Conservation (phyloP, 2,329 filamentous ascomycete species). For the Trichoderma atroviride region DNA sequence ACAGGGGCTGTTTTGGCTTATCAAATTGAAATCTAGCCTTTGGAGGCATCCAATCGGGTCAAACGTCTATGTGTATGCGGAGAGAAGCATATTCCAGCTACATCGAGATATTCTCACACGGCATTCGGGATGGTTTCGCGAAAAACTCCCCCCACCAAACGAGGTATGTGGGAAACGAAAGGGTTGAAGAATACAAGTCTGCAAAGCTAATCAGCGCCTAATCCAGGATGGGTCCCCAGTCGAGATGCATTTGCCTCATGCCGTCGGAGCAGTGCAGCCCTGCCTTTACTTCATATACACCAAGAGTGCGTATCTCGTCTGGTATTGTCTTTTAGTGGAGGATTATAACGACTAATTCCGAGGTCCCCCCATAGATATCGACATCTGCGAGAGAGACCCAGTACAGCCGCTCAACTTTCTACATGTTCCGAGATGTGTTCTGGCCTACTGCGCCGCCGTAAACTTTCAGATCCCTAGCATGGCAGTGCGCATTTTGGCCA, state of each 20-base stretch:
- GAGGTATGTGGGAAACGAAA: slow-evolving; percentile 30
- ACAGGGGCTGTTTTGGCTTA: neutral
- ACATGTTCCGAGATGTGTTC: slow-evolving; percentile 39
- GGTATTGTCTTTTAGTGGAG: neutral
- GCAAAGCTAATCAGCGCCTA: neutral
- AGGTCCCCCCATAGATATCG: slow-evolving; percentile 31
- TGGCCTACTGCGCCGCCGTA: slow-evolving; percentile 40
- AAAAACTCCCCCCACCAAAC: slow-evolving; percentile 38
- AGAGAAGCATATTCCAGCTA: slow-evolving; percentile 33
- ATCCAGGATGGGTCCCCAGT: slow-evolving; percentile 37
- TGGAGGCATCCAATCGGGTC: slow-evolving; percentile 40
- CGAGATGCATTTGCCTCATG: slow-evolving; percentile 33
- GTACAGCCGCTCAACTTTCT: slow-evolving; percentile 33
- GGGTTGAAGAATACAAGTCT: neutral
- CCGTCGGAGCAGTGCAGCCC: slow-evolving; percentile 35
- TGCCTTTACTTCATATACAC: slow-evolving; percentile 44
- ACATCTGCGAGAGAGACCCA: slow-evolving; percentile 36
- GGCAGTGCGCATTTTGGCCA: slow-evolving; percentile 34
- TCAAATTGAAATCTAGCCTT: slow-evolving; percentile 31
- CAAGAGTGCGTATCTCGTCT: slow-evolving; percentile 34
- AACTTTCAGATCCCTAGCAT: slow-evolving; percentile 37
- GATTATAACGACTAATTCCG: neutral
- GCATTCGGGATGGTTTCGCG: slow-evolving; percentile 41
- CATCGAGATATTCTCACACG: slow-evolving; percentile 42
- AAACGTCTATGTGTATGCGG: slow-evolving; percentile 38